phyloP scores from a whole-genome alignment of 2,329 filamentous ascomycete genomes.

The Talaromyces atroroseus region DNA sequence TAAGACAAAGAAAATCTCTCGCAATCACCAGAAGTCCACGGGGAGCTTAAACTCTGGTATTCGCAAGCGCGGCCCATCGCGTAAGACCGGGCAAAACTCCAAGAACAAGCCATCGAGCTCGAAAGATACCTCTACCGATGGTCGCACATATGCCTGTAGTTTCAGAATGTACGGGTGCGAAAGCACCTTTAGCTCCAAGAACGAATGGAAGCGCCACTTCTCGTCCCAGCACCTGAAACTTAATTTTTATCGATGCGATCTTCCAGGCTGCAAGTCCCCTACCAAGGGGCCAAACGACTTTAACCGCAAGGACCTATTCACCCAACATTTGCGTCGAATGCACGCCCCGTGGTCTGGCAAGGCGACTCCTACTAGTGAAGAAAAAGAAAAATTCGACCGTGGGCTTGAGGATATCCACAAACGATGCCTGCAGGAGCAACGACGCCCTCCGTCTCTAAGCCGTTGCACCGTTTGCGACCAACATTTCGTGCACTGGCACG shows the following conservation, averaged over 20 bases:
- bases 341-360: conserved; percentile 59
- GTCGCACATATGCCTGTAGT: conserved; percentile 60
- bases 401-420: conserved; percentile 53
- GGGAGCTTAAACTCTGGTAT: not conserved
- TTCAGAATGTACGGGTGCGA: conserved; percentile 72
- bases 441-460: conserved; percentile 57
- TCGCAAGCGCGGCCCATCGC: conserved; percentile 3
- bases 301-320: conserved; percentile 89
- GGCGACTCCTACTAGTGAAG: conserved; percentile 26
- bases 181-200: conserved; percentile 71
- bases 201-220: conserved; percentile 93
- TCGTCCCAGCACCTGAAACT: conserved; percentile 71
- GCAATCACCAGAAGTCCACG: not conserved
- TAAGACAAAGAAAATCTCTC: not conserved
- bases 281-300: conserved; percentile 59
- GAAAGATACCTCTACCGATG: not conserved
- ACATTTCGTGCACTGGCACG: conserved; percentile 70
- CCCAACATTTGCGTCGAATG: conserved; percentile 82
- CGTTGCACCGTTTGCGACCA: conserved; percentile 55
- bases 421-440: conserved; percentile 56
- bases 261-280: conserved; percentile 50
- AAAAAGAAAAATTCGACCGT: conserved; percentile 43
- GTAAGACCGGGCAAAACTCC: conserved; percentile 1
- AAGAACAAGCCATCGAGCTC: not conserved
- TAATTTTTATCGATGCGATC: conserved; percentile 68